Percentiles rank a stretch among this genome's conserved stretches.
phyloP scores from a whole-genome alignment of 768 basidiomycete genomes.

The Macrolepiota fuliginosa region DNA sequence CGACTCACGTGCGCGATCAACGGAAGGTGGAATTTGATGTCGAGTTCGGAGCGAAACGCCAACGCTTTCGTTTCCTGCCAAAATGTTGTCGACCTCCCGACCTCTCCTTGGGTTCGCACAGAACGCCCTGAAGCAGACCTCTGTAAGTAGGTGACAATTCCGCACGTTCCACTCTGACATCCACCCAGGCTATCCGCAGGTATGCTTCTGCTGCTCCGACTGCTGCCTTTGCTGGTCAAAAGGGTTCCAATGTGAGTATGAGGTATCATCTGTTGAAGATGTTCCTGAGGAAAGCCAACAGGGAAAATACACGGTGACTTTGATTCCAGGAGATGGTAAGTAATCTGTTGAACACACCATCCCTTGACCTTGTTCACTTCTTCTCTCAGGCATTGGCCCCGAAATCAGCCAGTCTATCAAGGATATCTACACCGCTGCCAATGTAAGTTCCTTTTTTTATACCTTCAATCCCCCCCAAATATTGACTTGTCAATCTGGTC shows the following conservation, averaged over 20 bases:
- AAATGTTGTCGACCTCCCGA: slow-evolving; percentile 59
- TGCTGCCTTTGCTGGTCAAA: slow-evolving; percentile 87
- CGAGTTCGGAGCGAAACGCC: slow-evolving; percentile 11
- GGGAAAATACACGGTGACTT: slow-evolving; percentile 96
- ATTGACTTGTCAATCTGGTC: slow-evolving; percentile 6
- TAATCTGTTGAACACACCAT: not conserved
- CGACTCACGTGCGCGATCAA: slow-evolving; percentile 15
- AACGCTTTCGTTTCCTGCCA: slow-evolving; percentile 18
- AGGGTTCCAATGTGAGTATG: slow-evolving; percentile 74
- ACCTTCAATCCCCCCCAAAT: not conserved
- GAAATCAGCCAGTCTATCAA: slow-evolving; percentile 98
- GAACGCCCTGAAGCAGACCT: slow-evolving; percentile 44
- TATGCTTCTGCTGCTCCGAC: slow-evolving; percentile 83
- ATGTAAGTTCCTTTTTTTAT: slow-evolving; percentile 41
- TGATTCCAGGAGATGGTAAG: slow-evolving; percentile 95
- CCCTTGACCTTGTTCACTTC: not conserved
- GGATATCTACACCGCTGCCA: slow-evolving; percentile 86
- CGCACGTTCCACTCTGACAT: slow-evolving; percentile 12
- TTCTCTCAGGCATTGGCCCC: slow-evolving; percentile 84
- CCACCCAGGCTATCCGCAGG: slow-evolving; percentile 46
- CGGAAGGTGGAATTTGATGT: slow-evolving; percentile 9
- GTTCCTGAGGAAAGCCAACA: slow-evolving; percentile 26
- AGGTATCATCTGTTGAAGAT: not conserved
- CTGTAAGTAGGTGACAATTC: slow-evolving; percentile 35
- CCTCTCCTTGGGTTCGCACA: slow-evolving; percentile 55